Conservation (phyloP, 1,139 yeast species). For the Suhomyces bribrorum region DNA sequence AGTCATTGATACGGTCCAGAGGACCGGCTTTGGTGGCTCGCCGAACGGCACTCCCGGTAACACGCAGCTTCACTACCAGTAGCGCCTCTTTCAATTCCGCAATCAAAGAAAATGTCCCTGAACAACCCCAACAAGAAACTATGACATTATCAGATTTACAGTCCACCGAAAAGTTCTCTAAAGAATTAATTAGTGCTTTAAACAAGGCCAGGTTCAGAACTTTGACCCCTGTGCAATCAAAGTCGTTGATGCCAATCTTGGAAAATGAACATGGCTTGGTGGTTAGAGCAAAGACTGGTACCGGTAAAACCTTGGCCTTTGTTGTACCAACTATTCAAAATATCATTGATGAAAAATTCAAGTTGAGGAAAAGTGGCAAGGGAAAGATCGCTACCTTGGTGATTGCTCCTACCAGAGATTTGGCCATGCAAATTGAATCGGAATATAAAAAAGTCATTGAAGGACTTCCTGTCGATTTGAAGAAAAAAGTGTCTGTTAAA, state of each 20-base stretch:
- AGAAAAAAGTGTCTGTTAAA: conserved; percentile 22
- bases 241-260: conserved; percentile 68
- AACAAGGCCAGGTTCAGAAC: conserved; percentile 42
- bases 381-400: conserved; percentile 57
- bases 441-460: conserved; percentile 54
- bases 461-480: conserved; percentile 17
- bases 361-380: conserved; percentile 17
- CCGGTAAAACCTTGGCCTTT: conserved; percentile 92
- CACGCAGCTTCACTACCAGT: not conserved
- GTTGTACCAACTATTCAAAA: conserved; percentile 72
- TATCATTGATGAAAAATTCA: conserved; percentile 9
- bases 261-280: conserved; percentile 63
- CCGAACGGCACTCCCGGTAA: not conserved
- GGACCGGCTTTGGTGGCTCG: not conserved
- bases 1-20: conserved; percentile 4
- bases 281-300: conserved; percentile 92
- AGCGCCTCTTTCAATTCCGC: conserved; percentile 1
- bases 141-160: conserved; percentile 10
- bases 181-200: conserved; percentile 31
- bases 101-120: not conserved
- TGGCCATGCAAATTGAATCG: conserved; percentile 79
- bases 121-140: not conserved
- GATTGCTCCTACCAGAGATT: conserved; percentile 89
- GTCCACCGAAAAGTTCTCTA: conserved; percentile 13
- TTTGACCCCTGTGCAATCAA: conserved; percentile 80